Base-by-base conservation (phyloP, 352 stramenopile species). In the Elongisporangium undulatum region DNA sequence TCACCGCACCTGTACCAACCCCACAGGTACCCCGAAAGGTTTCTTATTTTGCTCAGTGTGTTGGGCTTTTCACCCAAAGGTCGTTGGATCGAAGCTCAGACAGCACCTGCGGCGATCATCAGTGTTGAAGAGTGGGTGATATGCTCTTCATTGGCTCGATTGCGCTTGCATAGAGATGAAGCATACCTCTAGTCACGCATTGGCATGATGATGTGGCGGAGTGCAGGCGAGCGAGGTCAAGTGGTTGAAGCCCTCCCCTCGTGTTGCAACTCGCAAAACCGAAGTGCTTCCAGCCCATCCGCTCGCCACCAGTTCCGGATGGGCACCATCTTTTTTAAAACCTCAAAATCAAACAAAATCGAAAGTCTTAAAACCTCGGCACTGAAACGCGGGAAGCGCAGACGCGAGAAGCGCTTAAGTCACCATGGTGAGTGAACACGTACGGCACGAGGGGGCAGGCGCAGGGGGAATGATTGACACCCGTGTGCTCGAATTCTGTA, bases 401-500 rank as follows among this genome's bases (percentile, higher is more conserved):
- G 4, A 17, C 34, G 12, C 34, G 34, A 45, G 34, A 45, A 45
- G 34, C 34, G 34, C 7, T 9, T 12, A 45, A 45, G 34, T 12
- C 1, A 45, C 34, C 34, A 45, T 45, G 34, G 34, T 45, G 34
- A 12, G 34, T 45, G 34, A 45, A 17, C 34, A 10, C 13, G 12
- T 17, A 17, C 2, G 12, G 34, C 34, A 45, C 34, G 34, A 45
- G 34, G 34, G 34, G 34, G 34, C 12, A 17, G 10, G 12, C 34
- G 10, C 34, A 5, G 13, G 34, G 1, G 5, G 13, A 45, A 17
- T 10, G 13, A 45, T 12, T 45, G 34, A 45, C 34, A 45, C 17
- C 12, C 34, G 34, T 45, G 34, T 4, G 13, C 10, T 45, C 1
- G 34, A 17, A 45, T 45, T 17, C 34, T 45, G 34, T 17, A 90